phyloP scores from a whole-genome alignment of 352 stramenopile species.

The Pythium dissotocum region DNA sequence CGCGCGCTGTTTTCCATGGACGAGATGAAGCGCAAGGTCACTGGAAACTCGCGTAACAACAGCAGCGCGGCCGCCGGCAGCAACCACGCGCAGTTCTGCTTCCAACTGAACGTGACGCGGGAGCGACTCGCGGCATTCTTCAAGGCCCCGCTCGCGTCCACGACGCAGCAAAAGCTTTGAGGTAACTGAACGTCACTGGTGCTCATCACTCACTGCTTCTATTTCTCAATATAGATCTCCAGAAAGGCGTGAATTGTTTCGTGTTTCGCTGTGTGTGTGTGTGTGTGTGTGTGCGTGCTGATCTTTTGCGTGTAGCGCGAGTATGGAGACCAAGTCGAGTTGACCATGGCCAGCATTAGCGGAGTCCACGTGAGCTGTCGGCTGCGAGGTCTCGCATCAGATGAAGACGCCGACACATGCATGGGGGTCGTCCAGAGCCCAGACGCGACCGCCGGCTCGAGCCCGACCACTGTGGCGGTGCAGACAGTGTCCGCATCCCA shows the following conservation, averaged over 20 bases:
- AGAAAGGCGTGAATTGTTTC: background rate
- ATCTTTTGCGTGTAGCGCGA: background rate
- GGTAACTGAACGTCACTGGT: background rate
- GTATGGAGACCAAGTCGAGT: background rate
- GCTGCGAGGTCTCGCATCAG: constrained; percentile 28
- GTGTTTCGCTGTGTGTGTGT: background rate
- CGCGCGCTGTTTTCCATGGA: constrained; percentile 84
- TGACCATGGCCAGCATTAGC: background rate
- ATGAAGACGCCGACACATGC: constrained; percentile 12
- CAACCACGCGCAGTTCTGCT: constrained; percentile 51
- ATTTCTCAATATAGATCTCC: constrained; percentile 5
- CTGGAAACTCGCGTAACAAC: constrained; percentile 7
- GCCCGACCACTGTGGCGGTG: background rate
- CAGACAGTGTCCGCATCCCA: constrained; percentile 17
- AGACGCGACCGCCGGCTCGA: background rate
- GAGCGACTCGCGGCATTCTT: constrained; percentile 62
- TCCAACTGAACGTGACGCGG: constrained; percentile 46
- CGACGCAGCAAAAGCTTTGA: constrained; percentile 24
- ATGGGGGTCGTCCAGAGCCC: constrained; percentile 7
- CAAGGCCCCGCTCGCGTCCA: constrained; percentile 31
- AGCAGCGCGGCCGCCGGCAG: constrained; percentile 6
- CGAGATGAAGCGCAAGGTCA: constrained; percentile 67
- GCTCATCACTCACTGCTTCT: background rate
- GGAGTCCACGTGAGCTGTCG: constrained; percentile 70
- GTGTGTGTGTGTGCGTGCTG: background rate